Base-by-base conservation (phyloP, 768 basidiomycete genomes). In the Mycena rebaudengoi region DNA sequence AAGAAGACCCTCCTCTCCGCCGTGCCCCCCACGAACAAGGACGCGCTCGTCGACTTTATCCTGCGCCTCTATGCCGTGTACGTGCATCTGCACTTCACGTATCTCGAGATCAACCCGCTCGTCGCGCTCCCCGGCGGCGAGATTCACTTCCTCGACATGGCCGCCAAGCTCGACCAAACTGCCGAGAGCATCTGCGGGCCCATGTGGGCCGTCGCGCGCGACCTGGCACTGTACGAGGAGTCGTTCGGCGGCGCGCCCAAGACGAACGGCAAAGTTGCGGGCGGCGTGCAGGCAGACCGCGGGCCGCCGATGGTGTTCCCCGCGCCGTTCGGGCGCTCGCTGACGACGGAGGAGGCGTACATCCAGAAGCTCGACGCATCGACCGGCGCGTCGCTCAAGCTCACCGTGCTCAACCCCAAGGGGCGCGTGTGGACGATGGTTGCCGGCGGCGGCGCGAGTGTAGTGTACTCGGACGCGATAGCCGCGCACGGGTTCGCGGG, bases 391-490 rank as follows among this genome's bases (percentile, higher is more conserved):
- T 98, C 96, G 10, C 90, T 99, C 75, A 99, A 99, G 78, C 87
- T 99, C 44, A 99, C 98, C 40, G 97, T 99, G 53, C 83, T 99
- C 71, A 98, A 99, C 78, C 79, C 92, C 55, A 91, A 94, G 75
- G 98, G 97, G 63, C 92, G 96, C 65, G 89, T 99, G 68, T 99
- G 98, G 98, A 99, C 98, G 70, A 99, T 99, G 97, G 98, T 99
- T 58, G 97, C 98, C 56, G 98, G 97, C 82, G 98, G 98, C 74
- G 95, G 95, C 83, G 85, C 85, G 40, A 80, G 79, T 48, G 85
- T 86, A 64, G 89, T 90, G 62, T 89, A 90, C 78, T 88, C 86
- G 16, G 91, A 92, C 72, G 91, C 91, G 66, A 92, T 92, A 69
- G 90, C 90, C 63, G 96, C 97, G 7, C 94, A 95, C 73, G 97